Percentiles rank a stretch among this genome's conserved stretches.
These are phyloP conservation scores for Emmonsia crescens DNA, from an alignment of 2,329 filamentous ascomycete species.

Conservation along the genomic window DNA sequence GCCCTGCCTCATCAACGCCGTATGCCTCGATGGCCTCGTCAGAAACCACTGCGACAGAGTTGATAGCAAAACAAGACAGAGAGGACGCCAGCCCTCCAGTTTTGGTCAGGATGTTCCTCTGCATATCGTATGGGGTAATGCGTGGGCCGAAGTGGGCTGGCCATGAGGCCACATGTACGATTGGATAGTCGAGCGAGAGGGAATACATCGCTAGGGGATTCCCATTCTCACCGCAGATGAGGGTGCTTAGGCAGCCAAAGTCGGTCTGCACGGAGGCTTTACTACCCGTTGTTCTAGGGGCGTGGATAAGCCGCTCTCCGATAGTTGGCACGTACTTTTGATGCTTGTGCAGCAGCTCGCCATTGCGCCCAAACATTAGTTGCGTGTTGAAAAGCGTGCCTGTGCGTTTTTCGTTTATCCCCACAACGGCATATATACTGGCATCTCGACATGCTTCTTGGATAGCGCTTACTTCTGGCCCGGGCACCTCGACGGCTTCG, in stretches of 20 bases:
- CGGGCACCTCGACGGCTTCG: constrained; percentile 4
- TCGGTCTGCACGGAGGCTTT: constrained; percentile 2
- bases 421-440: constrained; percentile 3
- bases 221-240: constrained; percentile 5
- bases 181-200: constrained; percentile 1
- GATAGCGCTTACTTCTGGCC: constrained; percentile 1
- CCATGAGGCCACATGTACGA: constrained; percentile 5
- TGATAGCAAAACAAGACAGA: constrained; percentile 3
- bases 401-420: constrained; percentile 2
- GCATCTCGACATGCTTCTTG: constrained; percentile 1
- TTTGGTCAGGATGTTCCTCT: background rate
- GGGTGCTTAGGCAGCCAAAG: constrained; percentile 2
- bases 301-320: constrained; percentile 4
- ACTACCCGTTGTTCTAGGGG: constrained; percentile 3
- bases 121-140: background rate
- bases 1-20: background rate
- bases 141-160: constrained; percentile 2
- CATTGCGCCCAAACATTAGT: constrained; percentile 2
- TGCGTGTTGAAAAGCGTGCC: constrained; percentile 5
- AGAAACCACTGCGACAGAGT: constrained; percentile 1
- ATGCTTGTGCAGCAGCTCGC: constrained; percentile 5
- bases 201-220: constrained; percentile 3
- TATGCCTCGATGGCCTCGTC: constrained; percentile 1
- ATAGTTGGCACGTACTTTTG: constrained; percentile 5
- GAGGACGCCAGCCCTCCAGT: background rate